These are phyloP conservation scores for Tolypocladium ophioglossoides DNA, from an alignment of 2,329 filamentous ascomycete species.

Conservation along the genomic window DNA sequence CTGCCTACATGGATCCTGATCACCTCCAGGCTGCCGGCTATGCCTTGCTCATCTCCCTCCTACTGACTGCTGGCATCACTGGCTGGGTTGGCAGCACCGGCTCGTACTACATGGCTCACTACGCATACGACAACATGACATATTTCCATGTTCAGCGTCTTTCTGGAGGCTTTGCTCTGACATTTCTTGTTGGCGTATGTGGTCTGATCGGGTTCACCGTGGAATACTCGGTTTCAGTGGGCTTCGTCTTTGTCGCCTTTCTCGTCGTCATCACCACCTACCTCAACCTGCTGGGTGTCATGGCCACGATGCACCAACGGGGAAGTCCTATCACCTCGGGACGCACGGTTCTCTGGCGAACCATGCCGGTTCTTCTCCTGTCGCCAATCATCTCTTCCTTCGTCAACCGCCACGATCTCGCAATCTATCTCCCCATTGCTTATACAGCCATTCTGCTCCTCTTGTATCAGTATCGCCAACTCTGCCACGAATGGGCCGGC, in stretches of 20 bases:
- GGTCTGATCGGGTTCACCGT: conserved; percentile 40
- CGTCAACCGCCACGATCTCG: conserved; percentile 37
- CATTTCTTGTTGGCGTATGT: conserved; percentile 24
- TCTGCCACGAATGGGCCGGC: conserved; percentile 47
- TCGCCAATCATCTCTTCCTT: conserved; percentile 46
- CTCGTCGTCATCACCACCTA: conserved; percentile 47
- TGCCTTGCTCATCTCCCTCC: conserved; percentile 46
- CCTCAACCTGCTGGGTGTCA: conserved; percentile 43
- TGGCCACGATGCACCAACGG: conserved; percentile 42
- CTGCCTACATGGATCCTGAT: conserved; percentile 41
- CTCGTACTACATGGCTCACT: conserved; percentile 44
- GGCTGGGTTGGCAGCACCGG: conserved; percentile 54
- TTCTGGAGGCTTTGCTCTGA: conserved; percentile 35
- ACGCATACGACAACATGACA: conserved; percentile 29
- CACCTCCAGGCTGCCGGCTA: conserved; percentile 41
- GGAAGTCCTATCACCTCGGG: conserved; percentile 47
- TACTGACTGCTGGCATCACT: conserved; percentile 49
- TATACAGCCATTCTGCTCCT: conserved; percentile 41
- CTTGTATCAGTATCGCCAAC: conserved; percentile 39
- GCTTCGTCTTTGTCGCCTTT: conserved; percentile 49
- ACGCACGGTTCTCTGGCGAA: conserved; percentile 41
- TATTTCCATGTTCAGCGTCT: conserved; percentile 30
- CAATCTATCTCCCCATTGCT: conserved; percentile 44
- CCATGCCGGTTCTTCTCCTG: conserved; percentile 44
- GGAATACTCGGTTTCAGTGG: conserved; percentile 28